Percentiles rank a stretch among this genome's conserved stretches.
phyloP scores from a whole-genome alignment of 1,139 yeast species.

The Geotrichum siamense region DNA sequence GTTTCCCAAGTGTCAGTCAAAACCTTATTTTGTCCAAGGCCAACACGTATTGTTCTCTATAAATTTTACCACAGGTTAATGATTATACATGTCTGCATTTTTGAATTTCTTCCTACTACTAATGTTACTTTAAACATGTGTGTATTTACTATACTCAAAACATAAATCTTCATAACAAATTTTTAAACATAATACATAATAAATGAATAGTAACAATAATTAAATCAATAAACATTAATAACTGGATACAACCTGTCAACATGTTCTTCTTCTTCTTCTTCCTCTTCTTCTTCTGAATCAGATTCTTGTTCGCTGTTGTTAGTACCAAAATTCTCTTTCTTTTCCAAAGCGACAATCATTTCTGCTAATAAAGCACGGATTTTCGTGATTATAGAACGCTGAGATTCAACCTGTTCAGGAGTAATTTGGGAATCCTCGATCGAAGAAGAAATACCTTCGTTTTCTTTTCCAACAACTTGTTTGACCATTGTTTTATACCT shows the following conservation, averaged over 20 bases:
- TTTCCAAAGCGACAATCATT: neutral
- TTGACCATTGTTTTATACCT: neutral
- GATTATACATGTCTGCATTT: neutral
- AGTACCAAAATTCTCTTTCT: neutral
- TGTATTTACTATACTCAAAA: neutral
- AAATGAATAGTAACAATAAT: neutral
- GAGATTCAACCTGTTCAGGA: neutral
- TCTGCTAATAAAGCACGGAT: neutral
- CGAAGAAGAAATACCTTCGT: no score
- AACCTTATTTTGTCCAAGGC: no score
- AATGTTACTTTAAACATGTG: neutral
- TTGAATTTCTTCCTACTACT: neutral
- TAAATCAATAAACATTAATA: neutral
- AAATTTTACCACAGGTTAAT: neutral
- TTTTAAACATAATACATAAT: neutral
- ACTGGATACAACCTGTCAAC: neutral
- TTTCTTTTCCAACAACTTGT: no score
- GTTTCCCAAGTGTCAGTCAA: no score
- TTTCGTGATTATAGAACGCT: neutral
- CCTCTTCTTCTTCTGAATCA: neutral
- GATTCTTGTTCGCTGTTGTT: neutral
- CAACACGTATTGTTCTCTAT: no score
- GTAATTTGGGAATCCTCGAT: neutral
- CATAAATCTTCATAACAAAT: neutral
- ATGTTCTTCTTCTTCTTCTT: no score